Conservation (phyloP, 2,329 filamentous ascomycete species). For the Penicillium occitanis region DNA sequence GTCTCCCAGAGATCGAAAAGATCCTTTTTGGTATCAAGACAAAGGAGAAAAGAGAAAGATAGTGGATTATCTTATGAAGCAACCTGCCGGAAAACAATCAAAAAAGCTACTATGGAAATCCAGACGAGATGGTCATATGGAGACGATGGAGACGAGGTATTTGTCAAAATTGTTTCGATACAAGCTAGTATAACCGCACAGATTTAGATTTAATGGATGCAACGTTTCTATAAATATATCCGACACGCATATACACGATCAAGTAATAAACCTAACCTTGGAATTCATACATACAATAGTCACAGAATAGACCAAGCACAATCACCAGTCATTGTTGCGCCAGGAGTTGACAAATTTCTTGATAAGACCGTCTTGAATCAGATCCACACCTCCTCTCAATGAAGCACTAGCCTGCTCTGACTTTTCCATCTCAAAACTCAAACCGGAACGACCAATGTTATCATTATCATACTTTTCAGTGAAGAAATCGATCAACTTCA, state of each 20-base stretch:
- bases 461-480: neutral
- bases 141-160: no score
- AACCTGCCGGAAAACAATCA: no score
- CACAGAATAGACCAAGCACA: neutral
- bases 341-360: neutral
- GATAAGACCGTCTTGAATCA: neutral
- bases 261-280: neutral
- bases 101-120: no score
- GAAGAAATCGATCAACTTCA: neutral
- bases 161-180: no score
- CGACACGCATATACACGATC: neutral
- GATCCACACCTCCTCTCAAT: neutral
- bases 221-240: neutral
- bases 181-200: no score
- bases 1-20: no score
- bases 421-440: neutral
- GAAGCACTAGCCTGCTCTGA: neutral
- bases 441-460: neutral
- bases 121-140: no score
- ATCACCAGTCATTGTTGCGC: neutral
- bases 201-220: neutral
- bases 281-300: neutral
- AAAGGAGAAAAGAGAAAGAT: neutral
- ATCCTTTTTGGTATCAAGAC: neutral
- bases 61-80: neutral